A percentile compares a stretch with the other conserved stretches of the same genome.
phyloP scores from a whole-genome alignment of 805 yeast species.

The Candida manassasensis region DNA sequence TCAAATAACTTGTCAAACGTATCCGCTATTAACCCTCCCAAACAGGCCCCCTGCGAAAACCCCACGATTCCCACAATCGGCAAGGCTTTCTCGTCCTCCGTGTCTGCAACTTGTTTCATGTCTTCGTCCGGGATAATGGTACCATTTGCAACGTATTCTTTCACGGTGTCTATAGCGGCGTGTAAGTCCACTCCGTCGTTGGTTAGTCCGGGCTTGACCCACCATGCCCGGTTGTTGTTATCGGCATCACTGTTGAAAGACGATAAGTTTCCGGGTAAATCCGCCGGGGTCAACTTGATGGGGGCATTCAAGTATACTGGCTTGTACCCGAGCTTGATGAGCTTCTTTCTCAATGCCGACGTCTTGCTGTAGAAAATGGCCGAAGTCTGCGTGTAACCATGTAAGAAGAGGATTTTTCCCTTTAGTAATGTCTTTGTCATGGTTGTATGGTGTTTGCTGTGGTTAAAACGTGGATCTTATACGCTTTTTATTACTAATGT shows the following conservation, averaged over 20 bases:
- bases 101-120: constrained; percentile 15
- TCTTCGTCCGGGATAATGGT: constrained; percentile 40
- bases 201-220: constrained; percentile 46
- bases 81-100: constrained; percentile 17
- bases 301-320: constrained; percentile 82
- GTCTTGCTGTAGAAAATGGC: constrained; percentile 82
- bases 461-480: too few species aligned
- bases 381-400: constrained; percentile 87
- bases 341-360: constrained; percentile 77
- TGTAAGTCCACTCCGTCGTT: constrained; percentile 46
- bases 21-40: constrained; percentile 66
- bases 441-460: too few species aligned
- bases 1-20: constrained; percentile 53
- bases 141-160: constrained; percentile 49
- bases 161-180: constrained; percentile 45
- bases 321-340: constrained; percentile 62
- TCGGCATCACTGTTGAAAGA: constrained; percentile 26
- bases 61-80: constrained; percentile 90
- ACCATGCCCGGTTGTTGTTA: constrained; percentile 65
- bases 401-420: constrained; percentile 73
- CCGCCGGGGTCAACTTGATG: constrained; percentile 54
- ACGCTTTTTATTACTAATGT: too few species aligned
- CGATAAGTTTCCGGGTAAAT: constrained; percentile 62
- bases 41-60: constrained; percentile 92
- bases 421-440: constrained; percentile 9